These are phyloP conservation scores for Ramularia collo-cygni DNA, from an alignment of 2,329 filamentous ascomycete species.

Conservation along the genomic window DNA sequence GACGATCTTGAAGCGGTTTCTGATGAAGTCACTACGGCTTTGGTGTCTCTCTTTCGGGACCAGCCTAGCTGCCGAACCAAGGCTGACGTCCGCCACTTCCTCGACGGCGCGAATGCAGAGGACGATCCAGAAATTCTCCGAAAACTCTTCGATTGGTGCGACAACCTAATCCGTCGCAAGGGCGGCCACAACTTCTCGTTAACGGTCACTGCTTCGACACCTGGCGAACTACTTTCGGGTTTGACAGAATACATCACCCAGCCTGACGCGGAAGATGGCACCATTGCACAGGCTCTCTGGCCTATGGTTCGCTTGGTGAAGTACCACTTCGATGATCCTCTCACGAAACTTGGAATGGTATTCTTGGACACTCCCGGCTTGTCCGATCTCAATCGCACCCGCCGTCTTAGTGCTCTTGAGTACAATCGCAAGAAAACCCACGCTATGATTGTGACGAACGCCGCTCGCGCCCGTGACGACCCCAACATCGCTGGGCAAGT, in stretches of 20 bases:
- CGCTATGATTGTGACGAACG: conserved; percentile 8
- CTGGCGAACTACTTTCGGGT: neutral
- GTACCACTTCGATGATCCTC: conserved; percentile 12
- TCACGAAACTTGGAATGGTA: conserved; percentile 13
- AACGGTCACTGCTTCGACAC: neutral
- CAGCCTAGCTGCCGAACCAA: neutral
- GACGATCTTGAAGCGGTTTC: neutral
- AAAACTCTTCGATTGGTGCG: neutral
- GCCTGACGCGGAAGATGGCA: neutral
- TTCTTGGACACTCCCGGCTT: conserved; percentile 19
- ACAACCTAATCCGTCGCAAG: conserved; percentile 1
- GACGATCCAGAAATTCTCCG: neutral
- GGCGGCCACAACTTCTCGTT: neutral
- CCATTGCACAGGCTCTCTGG: conserved; percentile 9
- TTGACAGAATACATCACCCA: neutral
- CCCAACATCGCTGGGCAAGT: neutral
- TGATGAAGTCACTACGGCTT: neutral
- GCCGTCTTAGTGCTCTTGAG: conserved; percentile 5
- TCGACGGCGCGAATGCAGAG: neutral
- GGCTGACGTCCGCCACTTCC: neutral
- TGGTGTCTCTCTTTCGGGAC: neutral
- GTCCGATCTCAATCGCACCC: conserved; percentile 14
- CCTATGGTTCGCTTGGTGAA: conserved; percentile 16
- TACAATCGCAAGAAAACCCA: neutral
- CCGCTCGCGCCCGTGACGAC: conserved; percentile 12